Evolutionary conservation across 805 yeast species (phyloP).

Genomic region (Spathaspora arborariae): DNA sequence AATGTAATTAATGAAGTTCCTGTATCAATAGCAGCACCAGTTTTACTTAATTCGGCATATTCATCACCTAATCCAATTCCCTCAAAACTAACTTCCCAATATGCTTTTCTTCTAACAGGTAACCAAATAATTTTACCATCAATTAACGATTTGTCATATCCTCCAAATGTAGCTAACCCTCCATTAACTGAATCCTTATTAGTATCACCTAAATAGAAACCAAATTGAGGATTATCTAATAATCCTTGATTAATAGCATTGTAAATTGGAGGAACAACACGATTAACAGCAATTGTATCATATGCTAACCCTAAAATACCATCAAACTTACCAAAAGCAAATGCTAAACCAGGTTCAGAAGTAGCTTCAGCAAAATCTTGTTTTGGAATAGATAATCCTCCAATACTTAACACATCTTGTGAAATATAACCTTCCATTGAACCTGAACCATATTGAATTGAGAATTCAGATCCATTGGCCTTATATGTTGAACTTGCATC

Average conservation of each 20-base stretch:
- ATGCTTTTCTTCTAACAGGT: slow-evolving; percentile 98
- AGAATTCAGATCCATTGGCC: slow-evolving; percentile 81
- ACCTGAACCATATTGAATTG: slow-evolving; percentile 91
- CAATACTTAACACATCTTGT: slow-evolving; percentile 75
- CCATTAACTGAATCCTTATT: slow-evolving; percentile 65
- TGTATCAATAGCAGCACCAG: slow-evolving; percentile 98
- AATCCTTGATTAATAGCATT: slow-evolving; percentile 80
- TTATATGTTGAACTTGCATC: slow-evolving; percentile 76
- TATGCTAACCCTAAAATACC: slow-evolving; percentile 96
- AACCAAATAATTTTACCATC: slow-evolving; percentile 88
- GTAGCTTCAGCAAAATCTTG: slow-evolving; percentile 98
- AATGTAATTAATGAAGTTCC: slow-evolving; percentile 95
- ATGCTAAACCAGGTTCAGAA: slow-evolving; percentile 93
- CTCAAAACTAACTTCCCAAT: slow-evolving; percentile 96
- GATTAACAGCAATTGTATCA: slow-evolving; percentile 84
- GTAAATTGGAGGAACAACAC: slow-evolving; percentile 90
- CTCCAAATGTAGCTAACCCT: slow-evolving; percentile 95
- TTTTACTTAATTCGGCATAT: slow-evolving; percentile 71
- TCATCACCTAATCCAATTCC: slow-evolving; percentile 91
- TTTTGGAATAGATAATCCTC: slow-evolving; percentile 77
- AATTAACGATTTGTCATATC: slow-evolving; percentile 73
- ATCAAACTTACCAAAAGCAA: slow-evolving; percentile 98
- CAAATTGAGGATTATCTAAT: slow-evolving; percentile 79
- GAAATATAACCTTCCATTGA: slow-evolving; percentile 89
- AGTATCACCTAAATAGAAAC: slow-evolving; percentile 85